Evolutionary conservation across 2,329 filamentous ascomycete species (phyloP).

Genomic region (Tolypocladium inflatum): DNA sequence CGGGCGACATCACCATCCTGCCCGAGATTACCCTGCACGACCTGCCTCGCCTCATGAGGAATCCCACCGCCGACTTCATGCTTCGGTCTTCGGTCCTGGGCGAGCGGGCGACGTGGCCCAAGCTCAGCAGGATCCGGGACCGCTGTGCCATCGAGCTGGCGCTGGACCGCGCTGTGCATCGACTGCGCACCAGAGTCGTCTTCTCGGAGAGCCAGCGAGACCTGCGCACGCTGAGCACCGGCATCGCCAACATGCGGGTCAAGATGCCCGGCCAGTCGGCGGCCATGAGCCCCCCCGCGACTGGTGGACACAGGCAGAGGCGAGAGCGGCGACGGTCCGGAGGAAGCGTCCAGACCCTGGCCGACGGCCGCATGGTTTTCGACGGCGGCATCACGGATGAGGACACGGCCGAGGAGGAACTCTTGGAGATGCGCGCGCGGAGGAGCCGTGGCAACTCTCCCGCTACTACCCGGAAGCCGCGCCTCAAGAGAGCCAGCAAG

Average conservation of each 20-base stretch:
- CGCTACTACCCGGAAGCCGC: slow-evolving; percentile 25
- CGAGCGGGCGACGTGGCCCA: slow-evolving; percentile 86
- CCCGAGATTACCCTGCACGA: slow-evolving; percentile 69
- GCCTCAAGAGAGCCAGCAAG: slow-evolving; percentile 30
- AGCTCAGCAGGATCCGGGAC: slow-evolving; percentile 74
- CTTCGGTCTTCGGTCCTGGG: slow-evolving; percentile 64
- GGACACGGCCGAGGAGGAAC: slow-evolving; percentile 34
- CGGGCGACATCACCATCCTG: slow-evolving; percentile 89
- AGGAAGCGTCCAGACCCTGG: slow-evolving; percentile 33
- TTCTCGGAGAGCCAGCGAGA: slow-evolving; percentile 59
- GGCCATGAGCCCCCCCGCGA: slow-evolving; percentile 10
- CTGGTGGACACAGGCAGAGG: slow-evolving; percentile 20
- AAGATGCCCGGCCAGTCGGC: slow-evolving; percentile 11
- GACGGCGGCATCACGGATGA: slow-evolving; percentile 33
- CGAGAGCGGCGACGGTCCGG: slow-evolving; percentile 40
- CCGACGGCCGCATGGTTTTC: slow-evolving; percentile 23
- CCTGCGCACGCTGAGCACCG: slow-evolving; percentile 34
- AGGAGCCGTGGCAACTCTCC: slow-evolving; percentile 15
- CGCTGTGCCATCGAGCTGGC: slow-evolving; percentile 84
- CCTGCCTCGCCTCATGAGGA: slow-evolving; percentile 67
- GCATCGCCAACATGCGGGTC: slow-evolving; percentile 16
- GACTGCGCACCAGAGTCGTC: slow-evolving; percentile 56
- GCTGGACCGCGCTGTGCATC: slow-evolving; percentile 64
- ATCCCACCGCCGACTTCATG: slow-evolving; percentile 85
- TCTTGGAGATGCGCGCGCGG: slow-evolving; percentile 29